phyloP scores from a whole-genome alignment of 352 stramenopile species.

The Pythium aphanidermatum region DNA sequence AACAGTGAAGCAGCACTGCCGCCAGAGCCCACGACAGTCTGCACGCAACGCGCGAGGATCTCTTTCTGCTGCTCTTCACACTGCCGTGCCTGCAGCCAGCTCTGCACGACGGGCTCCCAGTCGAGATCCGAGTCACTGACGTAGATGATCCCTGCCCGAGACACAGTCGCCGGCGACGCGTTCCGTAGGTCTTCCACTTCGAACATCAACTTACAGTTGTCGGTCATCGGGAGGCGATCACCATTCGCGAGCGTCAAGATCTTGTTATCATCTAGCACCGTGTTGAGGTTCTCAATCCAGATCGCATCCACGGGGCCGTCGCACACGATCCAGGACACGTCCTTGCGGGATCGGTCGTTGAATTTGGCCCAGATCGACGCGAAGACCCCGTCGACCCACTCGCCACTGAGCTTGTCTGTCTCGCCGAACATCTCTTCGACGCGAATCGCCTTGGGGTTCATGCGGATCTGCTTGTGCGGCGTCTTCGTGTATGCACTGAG shows the following conservation, averaged over 20 bases:
- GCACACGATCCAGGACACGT: slow-evolving; percentile 95
- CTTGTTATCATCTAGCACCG: slow-evolving; percentile 95
- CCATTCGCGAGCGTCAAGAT: slow-evolving; percentile 94
- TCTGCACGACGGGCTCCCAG: slow-evolving; percentile 62
- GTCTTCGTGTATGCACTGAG: slow-evolving; percentile 81
- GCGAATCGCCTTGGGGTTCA: slow-evolving; percentile 96
- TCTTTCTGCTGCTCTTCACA: slow-evolving; percentile 34
- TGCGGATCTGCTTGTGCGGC: slow-evolving; percentile 90
- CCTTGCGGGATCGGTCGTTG: slow-evolving; percentile 85
- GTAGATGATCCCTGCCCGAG: slow-evolving; percentile 94
- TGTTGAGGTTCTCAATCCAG: slow-evolving; percentile 97
- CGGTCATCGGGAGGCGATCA: slow-evolving; percentile 93
- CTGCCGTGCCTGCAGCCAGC: slow-evolving; percentile 47
- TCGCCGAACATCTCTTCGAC: slow-evolving; percentile 86
- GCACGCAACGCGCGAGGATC: slow-evolving; percentile 38
- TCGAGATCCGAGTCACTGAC: slow-evolving; percentile 77
- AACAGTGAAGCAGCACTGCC: slow-evolving; percentile 32
- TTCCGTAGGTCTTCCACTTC: slow-evolving; percentile 94
- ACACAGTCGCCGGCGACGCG: slow-evolving; percentile 95
- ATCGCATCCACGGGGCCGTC: slow-evolving; percentile 95
- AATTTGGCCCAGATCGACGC: too few species aligned
- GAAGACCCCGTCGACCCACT: slow-evolving; percentile 95
- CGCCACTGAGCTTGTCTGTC: slow-evolving; percentile 94
- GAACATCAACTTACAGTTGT: slow-evolving; percentile 97
- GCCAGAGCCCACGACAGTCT: slow-evolving; percentile 38